Conservation (phyloP, 2,329 filamentous ascomycete genomes). For the Penicillium sp. region DNA sequence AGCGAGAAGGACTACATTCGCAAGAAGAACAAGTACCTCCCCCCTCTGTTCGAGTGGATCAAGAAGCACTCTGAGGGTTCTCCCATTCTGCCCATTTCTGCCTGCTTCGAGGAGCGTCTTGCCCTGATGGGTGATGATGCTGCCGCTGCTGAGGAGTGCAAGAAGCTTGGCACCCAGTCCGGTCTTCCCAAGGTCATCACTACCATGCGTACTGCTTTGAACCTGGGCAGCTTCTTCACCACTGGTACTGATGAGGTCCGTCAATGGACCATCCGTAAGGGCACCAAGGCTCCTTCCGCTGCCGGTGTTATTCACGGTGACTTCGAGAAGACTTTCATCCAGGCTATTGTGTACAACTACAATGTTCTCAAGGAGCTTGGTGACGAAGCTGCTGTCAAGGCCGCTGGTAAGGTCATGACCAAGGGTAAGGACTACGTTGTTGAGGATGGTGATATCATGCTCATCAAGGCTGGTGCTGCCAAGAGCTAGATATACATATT, state of each 20-base stretch:
- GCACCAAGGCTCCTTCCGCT: conserved; percentile 95
- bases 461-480: conserved; percentile 71
- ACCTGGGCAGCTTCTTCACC: conserved; percentile 96
- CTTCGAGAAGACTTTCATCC: conserved; percentile 99
- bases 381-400: conserved; percentile 83
- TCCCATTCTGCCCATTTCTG: conserved; percentile 89
- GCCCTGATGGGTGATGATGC: conserved; percentile 76
- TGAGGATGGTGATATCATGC: conserved; percentile 62
- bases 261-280: conserved; percentile 96
- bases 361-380: conserved; percentile 76
- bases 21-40: conserved; percentile 99
- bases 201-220: conserved; percentile 88
- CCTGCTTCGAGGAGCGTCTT: conserved; percentile 88
- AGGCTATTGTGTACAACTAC: conserved; percentile 93
- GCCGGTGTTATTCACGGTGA: conserved; percentile 98
- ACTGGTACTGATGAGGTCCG: conserved; percentile 92
- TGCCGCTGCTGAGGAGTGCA: conserved; percentile 80
- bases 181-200: conserved; percentile 87
- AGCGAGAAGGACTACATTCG: conserved; percentile 96
- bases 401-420: conserved; percentile 95
- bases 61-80: conserved; percentile 86
- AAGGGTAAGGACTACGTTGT: conserved; percentile 93
- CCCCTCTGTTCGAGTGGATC: conserved; percentile 92
- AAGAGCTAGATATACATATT: conserved; percentile 39
- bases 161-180: conserved; percentile 82